Base-by-base conservation (phyloP, 495 filamentous ascomycete species). In the Echria macrotheca region DNA sequence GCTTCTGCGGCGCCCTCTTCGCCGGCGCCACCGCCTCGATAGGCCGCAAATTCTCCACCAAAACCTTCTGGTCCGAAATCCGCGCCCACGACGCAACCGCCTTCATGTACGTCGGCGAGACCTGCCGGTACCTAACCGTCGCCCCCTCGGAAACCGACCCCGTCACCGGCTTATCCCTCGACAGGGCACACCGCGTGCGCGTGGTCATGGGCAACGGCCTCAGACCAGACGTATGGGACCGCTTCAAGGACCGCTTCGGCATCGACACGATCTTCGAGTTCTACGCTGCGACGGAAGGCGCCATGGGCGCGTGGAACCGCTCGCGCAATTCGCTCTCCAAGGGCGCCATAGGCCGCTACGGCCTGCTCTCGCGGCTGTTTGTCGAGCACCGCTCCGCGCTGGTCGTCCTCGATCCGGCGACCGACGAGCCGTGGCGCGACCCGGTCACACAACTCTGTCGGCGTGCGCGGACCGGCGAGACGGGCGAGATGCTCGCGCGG, bases 41-140 rank as follows among this genome's bases (percentile, higher is more conserved):
- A 7, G 87, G 87, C 17, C 85, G 80, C 52, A 80, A 80, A 48
- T 98, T 98, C 69, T 87, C 83, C 7, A 87, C 82, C 1, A 79
- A 78, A 39, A 88, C 76, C 0, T 97, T 95, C 65, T 94, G 87
- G 84, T 73, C 77, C 25, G 87, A 95, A 42, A 82, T 85, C 15
- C 79, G 86, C 4, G 73, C 74, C 22, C 78, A 75, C 12, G 66
- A 87, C 8, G 82, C 90, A 10, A 96, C 89, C 0, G 69, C 87
- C 17, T 84, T 98, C 51, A 91, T 96, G 61, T 98, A 98, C 57
- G 91, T 98, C 9, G 93, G 93, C 23, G 93, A 98, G 63, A 95
- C 88, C 0, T 87, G 89, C 47, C 85, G 93, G 1, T 98, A 98
- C 61, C 77, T 98, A 21, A 76, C 95, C 33, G 72, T 86, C 2